These are phyloP conservation scores for Penicillium psychrosexuale DNA, from an alignment of 2,329 filamentous ascomycete genomes.

Conservation along the genomic window DNA sequence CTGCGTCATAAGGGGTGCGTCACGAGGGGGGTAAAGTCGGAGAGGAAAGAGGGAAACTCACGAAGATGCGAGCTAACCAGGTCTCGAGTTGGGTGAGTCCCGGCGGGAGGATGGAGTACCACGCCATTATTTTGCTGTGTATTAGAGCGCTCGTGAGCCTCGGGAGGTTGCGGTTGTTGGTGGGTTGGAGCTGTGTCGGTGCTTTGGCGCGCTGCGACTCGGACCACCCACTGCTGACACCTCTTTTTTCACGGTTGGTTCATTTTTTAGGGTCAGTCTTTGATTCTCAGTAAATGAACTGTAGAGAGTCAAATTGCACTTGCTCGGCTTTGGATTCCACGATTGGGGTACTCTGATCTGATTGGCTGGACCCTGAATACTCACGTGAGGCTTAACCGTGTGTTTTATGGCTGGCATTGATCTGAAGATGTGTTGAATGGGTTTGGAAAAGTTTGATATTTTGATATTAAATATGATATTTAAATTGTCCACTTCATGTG, in stretches of 20 bases:
- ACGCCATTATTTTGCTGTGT: conserved; percentile 51
- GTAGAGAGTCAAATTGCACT: not conserved
- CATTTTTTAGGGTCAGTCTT: not conserved
- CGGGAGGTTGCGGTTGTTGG: conserved; percentile 7
- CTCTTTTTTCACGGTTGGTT: not conserved
- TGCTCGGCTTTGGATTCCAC: not conserved
- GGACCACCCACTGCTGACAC: not conserved
- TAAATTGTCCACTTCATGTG: not conserved
- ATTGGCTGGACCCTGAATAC: not conserved
- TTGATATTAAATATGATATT: not conserved
- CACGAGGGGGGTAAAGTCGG: not conserved
- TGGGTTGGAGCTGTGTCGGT: conserved; percentile 5
- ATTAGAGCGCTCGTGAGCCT: not conserved
- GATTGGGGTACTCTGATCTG: not conserved
- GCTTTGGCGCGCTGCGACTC: not conserved
- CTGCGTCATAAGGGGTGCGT: not conserved
- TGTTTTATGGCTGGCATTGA: too few species aligned
- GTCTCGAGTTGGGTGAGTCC: conserved; percentile 57
- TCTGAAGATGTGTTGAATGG: not conserved
- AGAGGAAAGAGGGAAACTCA: conserved; percentile 41
- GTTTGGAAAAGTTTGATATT: not conserved
- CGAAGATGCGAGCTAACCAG: conserved; percentile 62
- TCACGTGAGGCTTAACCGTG: not conserved
- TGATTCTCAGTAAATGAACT: not conserved
- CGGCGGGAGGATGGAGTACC: conserved; percentile 63